Evolutionary conservation across 1,284 basidiomycete genomes (phyloP).

Genomic region (Boletellus deceptivus): DNA sequence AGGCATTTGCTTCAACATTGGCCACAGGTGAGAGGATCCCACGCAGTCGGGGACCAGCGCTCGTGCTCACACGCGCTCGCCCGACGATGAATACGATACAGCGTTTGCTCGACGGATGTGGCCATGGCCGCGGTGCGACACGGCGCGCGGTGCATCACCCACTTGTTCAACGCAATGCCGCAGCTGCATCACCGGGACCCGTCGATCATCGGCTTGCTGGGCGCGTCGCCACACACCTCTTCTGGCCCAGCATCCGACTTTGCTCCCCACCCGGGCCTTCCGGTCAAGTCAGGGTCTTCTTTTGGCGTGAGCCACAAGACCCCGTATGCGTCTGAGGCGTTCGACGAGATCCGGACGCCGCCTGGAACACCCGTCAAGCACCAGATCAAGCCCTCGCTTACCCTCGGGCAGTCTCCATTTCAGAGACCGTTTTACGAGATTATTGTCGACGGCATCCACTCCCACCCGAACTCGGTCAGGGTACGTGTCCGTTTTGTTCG

Average conservation of each 20-base stretch:
- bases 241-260: constrained; percentile 34
- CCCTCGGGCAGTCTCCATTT: constrained; percentile 41
- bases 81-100: constrained; percentile 22
- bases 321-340: constrained; percentile 52
- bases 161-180: constrained; percentile 92
- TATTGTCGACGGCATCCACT: constrained; percentile 90
- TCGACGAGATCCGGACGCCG: constrained; percentile 62
- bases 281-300: constrained; percentile 6
- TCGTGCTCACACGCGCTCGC: too few species aligned
- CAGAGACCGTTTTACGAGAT: constrained; percentile 82
- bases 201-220: constrained; percentile 84
- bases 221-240: constrained; percentile 65
- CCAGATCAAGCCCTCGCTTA: constrained; percentile 27
- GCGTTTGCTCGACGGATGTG: constrained; percentile 63
- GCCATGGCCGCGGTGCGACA: constrained; percentile 65
- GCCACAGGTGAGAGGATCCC: constrained; percentile 64
- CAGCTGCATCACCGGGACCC: constrained; percentile 83
- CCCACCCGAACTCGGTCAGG: constrained; percentile 85
- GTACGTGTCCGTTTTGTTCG: constrained; percentile 39
- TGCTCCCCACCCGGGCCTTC: constrained; percentile 26
- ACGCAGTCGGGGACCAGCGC: too few species aligned
- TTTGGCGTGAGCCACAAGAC: constrained; percentile 10
- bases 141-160: constrained; percentile 84
- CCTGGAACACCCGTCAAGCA: constrained; percentile 50
- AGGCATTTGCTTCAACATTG: constrained; percentile 80